Conservation (phyloP, 2,329 filamentous ascomycete genomes). For the Coleophoma eucalyptorum region DNA sequence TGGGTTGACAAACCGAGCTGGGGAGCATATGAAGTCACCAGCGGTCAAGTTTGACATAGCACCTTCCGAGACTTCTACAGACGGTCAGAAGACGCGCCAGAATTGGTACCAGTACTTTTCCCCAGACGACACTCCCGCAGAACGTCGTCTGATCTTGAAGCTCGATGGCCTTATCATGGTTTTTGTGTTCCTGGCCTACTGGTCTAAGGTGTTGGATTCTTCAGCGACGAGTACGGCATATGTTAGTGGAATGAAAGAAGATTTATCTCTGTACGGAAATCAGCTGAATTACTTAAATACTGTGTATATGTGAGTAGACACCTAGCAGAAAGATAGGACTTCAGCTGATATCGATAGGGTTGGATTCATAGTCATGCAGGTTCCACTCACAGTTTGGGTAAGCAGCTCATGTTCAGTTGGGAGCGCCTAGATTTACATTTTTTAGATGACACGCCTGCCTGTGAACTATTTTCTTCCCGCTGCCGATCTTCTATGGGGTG, state of each 20-base stretch:
- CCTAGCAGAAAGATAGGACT: not conserved
- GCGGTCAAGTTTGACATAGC: too few species aligned
- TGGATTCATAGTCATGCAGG: slow-evolving; percentile 4
- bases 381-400: slow-evolving; percentile 3
- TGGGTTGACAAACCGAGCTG: too few species aligned
- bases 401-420: not conserved
- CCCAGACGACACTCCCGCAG: slow-evolving; percentile 2
- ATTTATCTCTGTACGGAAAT: not conserved
- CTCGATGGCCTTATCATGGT: slow-evolving; percentile 7
- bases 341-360: not conserved
- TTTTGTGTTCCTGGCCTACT: slow-evolving; percentile 8
- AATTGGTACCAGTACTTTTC: slow-evolving; percentile 10
- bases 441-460: slow-evolving; percentile 3
- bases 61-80: too few species aligned
- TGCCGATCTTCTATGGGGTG: slow-evolving; percentile 3
- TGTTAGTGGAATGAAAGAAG: not conserved
- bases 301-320: not conserved
- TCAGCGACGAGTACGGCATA: slow-evolving; percentile 27
- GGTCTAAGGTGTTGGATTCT: slow-evolving; percentile 7
- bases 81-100: not conserved
- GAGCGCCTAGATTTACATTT: not conserved
- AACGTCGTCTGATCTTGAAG: slow-evolving; percentile 6
- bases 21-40: too few species aligned
- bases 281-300: not conserved
- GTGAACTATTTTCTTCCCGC: slow-evolving; percentile 5